phyloP scores from a whole-genome alignment of 805 yeast genomes.

The Zygosaccharomyces bisporus region DNA sequence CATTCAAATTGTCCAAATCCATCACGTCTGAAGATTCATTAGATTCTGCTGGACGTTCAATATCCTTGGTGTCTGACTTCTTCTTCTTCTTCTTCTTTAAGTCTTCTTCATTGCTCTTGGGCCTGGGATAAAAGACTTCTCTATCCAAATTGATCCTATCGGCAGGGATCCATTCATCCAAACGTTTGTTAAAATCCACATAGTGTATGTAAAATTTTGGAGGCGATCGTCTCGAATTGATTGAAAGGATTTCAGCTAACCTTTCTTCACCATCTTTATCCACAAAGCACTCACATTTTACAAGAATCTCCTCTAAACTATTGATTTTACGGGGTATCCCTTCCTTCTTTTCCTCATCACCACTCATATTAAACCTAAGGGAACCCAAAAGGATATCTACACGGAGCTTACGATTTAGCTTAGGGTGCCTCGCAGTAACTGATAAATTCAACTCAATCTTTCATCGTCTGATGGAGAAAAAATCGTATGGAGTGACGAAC shows the following conservation, averaged over 20 bases:
- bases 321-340: conserved; percentile 31
- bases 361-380: conserved; percentile 14
- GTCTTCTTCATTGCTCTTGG: conserved; percentile 47
- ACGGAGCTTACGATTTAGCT: no score
- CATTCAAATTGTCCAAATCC: conserved; percentile 81
- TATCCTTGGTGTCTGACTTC: conserved; percentile 34
- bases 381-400: no score
- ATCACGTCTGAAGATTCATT: conserved; percentile 55
- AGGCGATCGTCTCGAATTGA: conserved; percentile 69
- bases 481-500: no score
- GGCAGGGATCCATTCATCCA: conserved; percentile 88
- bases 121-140: conserved; percentile 69
- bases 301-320: conserved; percentile 48
- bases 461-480: no score
- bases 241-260: conserved; percentile 79
- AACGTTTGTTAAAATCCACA: conserved; percentile 88
- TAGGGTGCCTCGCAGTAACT: background rate
- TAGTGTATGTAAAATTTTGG: conserved; percentile 89
- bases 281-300: conserved; percentile 82
- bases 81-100: conserved; percentile 32
- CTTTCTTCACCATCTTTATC: conserved; percentile 76
- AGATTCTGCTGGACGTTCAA: conserved; percentile 21
- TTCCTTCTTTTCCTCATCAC: conserved; percentile 25
- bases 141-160: conserved; percentile 68
- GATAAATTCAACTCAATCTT: background rate